phyloP scores from a whole-genome alignment of 2,329 filamentous ascomycete genomes.

The Fusarium oligoseptatum region DNA sequence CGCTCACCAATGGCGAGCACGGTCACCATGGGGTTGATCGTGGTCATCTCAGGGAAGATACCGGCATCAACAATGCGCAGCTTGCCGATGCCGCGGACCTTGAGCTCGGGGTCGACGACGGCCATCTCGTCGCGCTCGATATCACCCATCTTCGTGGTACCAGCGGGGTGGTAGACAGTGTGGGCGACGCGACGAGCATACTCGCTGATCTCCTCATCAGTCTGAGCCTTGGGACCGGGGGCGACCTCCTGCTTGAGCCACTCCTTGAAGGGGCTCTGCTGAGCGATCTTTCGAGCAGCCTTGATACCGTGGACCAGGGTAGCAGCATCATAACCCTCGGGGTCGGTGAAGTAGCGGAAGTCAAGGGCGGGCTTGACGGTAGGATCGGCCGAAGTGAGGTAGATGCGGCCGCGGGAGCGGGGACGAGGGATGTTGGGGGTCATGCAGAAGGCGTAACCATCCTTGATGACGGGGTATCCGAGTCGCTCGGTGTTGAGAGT shows the following conservation, averaged over 20 bases:
- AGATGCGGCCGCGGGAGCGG: conserved; percentile 81
- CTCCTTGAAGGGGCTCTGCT: conserved; percentile 81
- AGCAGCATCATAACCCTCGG: conserved; percentile 86
- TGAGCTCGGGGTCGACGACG: conserved; percentile 83
- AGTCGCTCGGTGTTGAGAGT: conserved; percentile 86
- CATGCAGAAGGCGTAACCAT: conserved; percentile 92
- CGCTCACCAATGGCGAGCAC: conserved; percentile 87
- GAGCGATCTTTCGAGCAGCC: conserved; percentile 81
- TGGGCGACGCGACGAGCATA: conserved; percentile 86
- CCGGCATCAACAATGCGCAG: conserved; percentile 88
- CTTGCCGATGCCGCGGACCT: conserved; percentile 78
- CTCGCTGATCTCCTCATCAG: conserved; percentile 83
- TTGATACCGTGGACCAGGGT: conserved; percentile 83
- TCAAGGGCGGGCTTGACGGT: conserved; percentile 84
- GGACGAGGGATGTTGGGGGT: conserved; percentile 91
- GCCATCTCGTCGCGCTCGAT: conserved; percentile 75
- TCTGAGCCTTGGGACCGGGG: conserved; percentile 78
- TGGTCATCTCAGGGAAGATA: conserved; percentile 88
- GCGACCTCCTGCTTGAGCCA: conserved; percentile 89
- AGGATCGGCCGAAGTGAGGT: conserved; percentile 81
- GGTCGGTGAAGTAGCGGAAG: conserved; percentile 91
- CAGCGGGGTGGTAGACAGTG: conserved; percentile 91
- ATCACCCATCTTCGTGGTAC: conserved; percentile 92
- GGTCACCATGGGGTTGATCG: conserved; percentile 92
- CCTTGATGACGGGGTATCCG: conserved; percentile 72